Conservation (phyloP, 495 filamentous ascomycete species). For the Penicillium desertorum region DNA sequence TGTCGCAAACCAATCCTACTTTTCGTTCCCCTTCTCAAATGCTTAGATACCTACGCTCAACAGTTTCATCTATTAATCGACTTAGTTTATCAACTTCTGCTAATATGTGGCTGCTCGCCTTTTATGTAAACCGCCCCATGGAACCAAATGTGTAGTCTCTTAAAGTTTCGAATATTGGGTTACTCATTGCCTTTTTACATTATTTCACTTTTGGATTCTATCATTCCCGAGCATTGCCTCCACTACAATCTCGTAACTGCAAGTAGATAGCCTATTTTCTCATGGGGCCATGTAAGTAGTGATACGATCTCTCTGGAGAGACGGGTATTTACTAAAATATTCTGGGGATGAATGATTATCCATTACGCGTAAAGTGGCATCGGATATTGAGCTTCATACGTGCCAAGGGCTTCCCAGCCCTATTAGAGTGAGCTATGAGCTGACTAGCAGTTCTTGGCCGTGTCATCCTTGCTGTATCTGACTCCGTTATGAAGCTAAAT, state of each 20-base stretch:
- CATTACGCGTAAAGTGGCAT: neutral
- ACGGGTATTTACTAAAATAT: neutral
- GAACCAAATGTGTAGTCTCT: no score
- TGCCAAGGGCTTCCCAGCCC: neutral
- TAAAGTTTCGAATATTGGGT: no score
- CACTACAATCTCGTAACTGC: neutral
- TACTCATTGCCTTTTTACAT: neutral
- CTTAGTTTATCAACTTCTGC: neutral
- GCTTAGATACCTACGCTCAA: no score
- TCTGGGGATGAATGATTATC: neutral
- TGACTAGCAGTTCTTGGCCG: neutral
- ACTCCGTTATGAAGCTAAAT: neutral
- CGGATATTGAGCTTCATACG: neutral
- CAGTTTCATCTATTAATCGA: neutral
- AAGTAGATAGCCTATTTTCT: neutral
- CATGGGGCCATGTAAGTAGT: neutral
- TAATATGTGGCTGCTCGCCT: no score
- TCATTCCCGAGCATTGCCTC: neutral
- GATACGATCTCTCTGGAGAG: neutral
- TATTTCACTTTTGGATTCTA: neutral
- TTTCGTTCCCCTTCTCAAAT: no score
- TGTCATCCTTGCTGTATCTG: constrained; percentile 2
- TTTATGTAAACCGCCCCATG: no score
- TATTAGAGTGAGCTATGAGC: neutral
- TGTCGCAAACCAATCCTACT: no score